These are phyloP conservation scores for Macrolepiota albuminosa DNA, from an alignment of 768 basidiomycete genomes.

Conservation along the genomic window DNA sequence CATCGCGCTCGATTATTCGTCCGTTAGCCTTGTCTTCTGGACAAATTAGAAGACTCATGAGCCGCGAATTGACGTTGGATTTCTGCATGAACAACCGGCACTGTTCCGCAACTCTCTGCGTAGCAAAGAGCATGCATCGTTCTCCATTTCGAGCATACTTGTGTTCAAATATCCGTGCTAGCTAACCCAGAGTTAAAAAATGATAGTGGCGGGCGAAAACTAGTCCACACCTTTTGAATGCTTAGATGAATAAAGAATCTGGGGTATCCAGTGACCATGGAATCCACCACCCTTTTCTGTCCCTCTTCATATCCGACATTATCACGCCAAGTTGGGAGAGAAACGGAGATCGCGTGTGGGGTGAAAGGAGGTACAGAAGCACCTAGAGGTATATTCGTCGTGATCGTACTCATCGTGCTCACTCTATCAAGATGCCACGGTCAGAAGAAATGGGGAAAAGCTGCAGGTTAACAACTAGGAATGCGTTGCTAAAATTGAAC, in stretches of 20 bases:
- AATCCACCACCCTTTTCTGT: constrained; percentile 68
- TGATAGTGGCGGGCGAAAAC: background rate
- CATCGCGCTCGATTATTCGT: constrained; percentile 22
- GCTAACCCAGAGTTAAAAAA: constrained; percentile 38
- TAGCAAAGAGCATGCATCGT: constrained; percentile 74
- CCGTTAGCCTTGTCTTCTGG: constrained; percentile 43
- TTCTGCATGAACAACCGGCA: constrained; percentile 71
- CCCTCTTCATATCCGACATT: constrained; percentile 92
- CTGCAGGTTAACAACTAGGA: background rate
- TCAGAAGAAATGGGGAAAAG: background rate
- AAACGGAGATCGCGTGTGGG: constrained; percentile 92
- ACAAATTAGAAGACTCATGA: constrained; percentile 69
- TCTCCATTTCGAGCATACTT: constrained; percentile 75
- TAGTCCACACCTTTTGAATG: constrained; percentile 68
- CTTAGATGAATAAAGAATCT: constrained; percentile 89
- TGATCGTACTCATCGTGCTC: constrained; percentile 11
- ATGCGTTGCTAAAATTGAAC: background rate
- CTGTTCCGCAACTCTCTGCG: constrained; percentile 63
- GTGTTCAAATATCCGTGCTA: constrained; percentile 68
- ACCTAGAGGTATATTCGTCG: constrained; percentile 36
- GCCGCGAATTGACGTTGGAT: constrained; percentile 47
- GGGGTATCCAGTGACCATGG: constrained; percentile 89
- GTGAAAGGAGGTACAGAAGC: constrained; percentile 59
- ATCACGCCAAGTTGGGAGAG: constrained; percentile 88
- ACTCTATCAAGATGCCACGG: constrained; percentile 1